Percentiles rank a stretch among this genome's conserved stretches.
phyloP scores from a whole-genome alignment of 2,329 filamentous ascomycete species.

The Coniochaeta pulveracea region DNA sequence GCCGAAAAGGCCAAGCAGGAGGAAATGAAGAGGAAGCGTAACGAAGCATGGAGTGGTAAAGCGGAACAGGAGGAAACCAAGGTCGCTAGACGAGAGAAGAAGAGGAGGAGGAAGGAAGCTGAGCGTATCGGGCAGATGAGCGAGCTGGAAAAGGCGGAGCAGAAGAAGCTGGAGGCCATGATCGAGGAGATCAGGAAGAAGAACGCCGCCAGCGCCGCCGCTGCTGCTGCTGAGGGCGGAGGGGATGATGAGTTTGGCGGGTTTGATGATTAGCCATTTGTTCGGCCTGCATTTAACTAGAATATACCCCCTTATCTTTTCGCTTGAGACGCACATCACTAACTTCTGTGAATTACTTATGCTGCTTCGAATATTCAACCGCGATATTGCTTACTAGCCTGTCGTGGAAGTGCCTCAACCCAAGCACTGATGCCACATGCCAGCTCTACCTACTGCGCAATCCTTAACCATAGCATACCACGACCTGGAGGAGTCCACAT shows the following conservation, averaged over 20 bases:
- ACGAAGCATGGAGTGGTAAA: slow-evolving; percentile 65
- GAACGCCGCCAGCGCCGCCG: slow-evolving; percentile 35
- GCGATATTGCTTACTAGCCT: too few relatives aligned
- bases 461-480: too few relatives aligned
- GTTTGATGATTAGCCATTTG: slow-evolving; percentile 34
- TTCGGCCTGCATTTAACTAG: not conserved
- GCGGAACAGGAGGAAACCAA: slow-evolving; percentile 54
- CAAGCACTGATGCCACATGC: too few relatives aligned
- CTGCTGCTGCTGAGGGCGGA: slow-evolving; percentile 17
- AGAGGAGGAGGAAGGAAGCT: slow-evolving; percentile 37
- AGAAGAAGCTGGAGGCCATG: slow-evolving; percentile 51
- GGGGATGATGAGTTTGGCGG: slow-evolving; percentile 46
- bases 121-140: slow-evolving; percentile 54
- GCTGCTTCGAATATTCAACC: too few relatives aligned
- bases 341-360: too few relatives aligned
- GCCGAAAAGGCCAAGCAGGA: slow-evolving; percentile 30
- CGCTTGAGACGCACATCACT: too few relatives aligned
- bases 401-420: too few relatives aligned
- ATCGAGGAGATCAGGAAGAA: slow-evolving; percentile 50
- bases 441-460: too few relatives aligned
- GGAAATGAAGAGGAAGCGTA: slow-evolving; percentile 46
- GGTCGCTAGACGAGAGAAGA: slow-evolving; percentile 22
- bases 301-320: not conserved
- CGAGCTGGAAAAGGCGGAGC: slow-evolving; percentile 54
- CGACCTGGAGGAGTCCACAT: too few relatives aligned